A percentile compares a stretch with the other conserved stretches of the same genome.
Evolutionary conservation across 1,284 basidiomycete species (phyloP).

Genomic region (Ceraceosorus guamensis): DNA sequence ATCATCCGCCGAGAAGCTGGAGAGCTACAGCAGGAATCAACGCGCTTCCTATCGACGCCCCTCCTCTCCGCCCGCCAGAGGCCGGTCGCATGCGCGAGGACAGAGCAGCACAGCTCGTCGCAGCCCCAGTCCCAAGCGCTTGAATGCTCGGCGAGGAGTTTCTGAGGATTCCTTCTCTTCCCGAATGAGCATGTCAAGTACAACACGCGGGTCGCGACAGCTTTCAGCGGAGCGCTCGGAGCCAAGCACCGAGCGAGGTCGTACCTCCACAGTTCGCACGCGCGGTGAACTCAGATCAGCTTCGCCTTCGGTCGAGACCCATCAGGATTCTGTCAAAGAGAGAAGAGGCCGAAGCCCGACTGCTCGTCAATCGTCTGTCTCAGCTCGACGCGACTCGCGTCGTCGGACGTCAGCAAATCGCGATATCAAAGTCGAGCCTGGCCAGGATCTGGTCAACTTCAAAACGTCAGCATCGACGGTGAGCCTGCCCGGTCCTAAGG

Average conservation of each 20-base stretch:
- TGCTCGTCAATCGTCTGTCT: not conserved
- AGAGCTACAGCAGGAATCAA: not conserved
- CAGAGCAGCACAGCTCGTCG: constrained; percentile 23
- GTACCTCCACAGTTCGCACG: constrained; percentile 12
- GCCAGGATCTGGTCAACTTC: not conserved
- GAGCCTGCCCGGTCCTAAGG: constrained; percentile 9
- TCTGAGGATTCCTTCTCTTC: constrained; percentile 8
- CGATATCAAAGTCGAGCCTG: constrained; percentile 13
- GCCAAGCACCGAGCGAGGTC: constrained; percentile 13
- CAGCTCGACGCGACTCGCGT: constrained; percentile 11
- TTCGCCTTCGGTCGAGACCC: not conserved
- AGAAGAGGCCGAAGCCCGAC: not conserved
- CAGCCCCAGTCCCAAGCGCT: constrained; percentile 29
- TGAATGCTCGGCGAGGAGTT: constrained; percentile 22
- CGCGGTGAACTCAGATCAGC: not conserved
- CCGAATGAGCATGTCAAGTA: constrained; percentile 17
- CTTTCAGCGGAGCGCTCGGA: constrained; percentile 12
- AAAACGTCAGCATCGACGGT: not conserved
- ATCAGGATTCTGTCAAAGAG: not conserved
- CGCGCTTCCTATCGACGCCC: not conserved
- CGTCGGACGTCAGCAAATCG: constrained; percentile 20
- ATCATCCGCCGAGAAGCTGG: not conserved
- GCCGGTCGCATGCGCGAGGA: constrained; percentile 31
- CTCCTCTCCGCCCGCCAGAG: constrained; percentile 13
- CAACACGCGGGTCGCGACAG: constrained; percentile 17